Conservation (phyloP, 2,329 filamentous ascomycete genomes). For the Alternaria metachromatica region DNA sequence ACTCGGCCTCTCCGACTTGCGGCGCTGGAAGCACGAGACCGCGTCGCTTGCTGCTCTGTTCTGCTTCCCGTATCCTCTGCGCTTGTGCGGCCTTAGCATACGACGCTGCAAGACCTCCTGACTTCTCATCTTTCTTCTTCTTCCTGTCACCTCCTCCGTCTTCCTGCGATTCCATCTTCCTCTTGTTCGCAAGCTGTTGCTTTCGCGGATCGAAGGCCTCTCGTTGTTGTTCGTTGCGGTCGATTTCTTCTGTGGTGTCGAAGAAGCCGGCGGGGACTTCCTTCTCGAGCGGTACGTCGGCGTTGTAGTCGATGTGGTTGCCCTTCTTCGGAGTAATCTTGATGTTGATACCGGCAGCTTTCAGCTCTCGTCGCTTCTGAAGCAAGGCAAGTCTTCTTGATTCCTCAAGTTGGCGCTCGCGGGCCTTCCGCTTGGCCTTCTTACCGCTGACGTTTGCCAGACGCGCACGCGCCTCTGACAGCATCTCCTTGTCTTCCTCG, state of each 20-base stretch:
- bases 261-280: constrained; percentile 88
- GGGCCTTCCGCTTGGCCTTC: constrained; percentile 96
- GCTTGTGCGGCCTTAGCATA: constrained; percentile 92
- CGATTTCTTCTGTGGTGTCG: constrained; percentile 84
- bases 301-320: constrained; percentile 99
- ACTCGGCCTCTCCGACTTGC: constrained; percentile 88
- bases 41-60: constrained; percentile 93
- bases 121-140: constrained; percentile 82
- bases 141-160: constrained; percentile 79
- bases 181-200: constrained; percentile 87
- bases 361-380: constrained; percentile 94
- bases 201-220: constrained; percentile 91
- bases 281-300: constrained; percentile 97
- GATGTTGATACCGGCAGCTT: constrained; percentile 97
- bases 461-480: constrained; percentile 94
- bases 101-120: constrained; percentile 79
- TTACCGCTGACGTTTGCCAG: constrained; percentile 98
- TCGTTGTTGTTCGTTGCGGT: constrained; percentile 81
- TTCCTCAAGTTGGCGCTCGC: constrained; percentile 94
- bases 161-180: constrained; percentile 90
- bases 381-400: constrained; percentile 86
- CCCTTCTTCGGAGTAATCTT: constrained; percentile 90
- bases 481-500: constrained; percentile 99
- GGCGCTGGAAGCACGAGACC: constrained; percentile 83
- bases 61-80: constrained; percentile 93